These are phyloP conservation scores for Agaricales sp. DNA, from an alignment of 1,284 basidiomycete species.

Conservation along the genomic window DNA sequence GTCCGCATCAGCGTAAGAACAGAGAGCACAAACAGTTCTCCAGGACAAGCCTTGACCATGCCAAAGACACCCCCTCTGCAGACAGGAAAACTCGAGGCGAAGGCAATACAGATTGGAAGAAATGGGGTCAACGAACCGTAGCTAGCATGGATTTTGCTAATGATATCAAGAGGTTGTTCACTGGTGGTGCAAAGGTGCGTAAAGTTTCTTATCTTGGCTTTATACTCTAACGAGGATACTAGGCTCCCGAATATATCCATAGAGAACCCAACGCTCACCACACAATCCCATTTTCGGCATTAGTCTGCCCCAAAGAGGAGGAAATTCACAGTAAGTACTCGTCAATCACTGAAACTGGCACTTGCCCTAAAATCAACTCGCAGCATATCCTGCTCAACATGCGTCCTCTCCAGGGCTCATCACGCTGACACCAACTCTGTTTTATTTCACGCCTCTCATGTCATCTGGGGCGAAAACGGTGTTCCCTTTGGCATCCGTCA, in stretches of 20 bases:
- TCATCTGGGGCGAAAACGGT: constrained; percentile 32
- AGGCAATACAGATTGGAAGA: constrained; percentile 34
- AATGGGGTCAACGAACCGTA: constrained; percentile 38
- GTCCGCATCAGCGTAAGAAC: constrained; percentile 6
- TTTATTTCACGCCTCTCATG: constrained; percentile 47
- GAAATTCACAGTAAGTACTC: constrained; percentile 30
- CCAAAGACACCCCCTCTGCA: too few relatives aligned
- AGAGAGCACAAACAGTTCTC: constrained; percentile 6
- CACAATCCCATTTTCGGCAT: too few relatives aligned
- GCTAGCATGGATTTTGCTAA: constrained; percentile 31
- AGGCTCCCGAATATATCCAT: too few relatives aligned
- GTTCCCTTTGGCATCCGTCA: constrained; percentile 35
- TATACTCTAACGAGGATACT: too few relatives aligned
- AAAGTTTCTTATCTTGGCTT: too few relatives aligned
- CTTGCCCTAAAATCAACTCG: too few relatives aligned
- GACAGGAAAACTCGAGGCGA: constrained; percentile 9
- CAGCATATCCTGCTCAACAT: constrained; percentile 55
- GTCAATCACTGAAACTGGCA: too few relatives aligned
- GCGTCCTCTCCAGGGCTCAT: constrained; percentile 45
- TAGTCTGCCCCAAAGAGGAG: too few relatives aligned
- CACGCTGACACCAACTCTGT: constrained; percentile 34
- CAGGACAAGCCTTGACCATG: too few relatives aligned
- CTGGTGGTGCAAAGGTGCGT: too few relatives aligned
- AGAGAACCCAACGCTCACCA: too few relatives aligned
- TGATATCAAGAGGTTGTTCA: constrained; percentile 20